These are phyloP conservation scores for Peziza echinospora DNA, from an alignment of 495 filamentous ascomycete species.

Conservation along the genomic window DNA sequence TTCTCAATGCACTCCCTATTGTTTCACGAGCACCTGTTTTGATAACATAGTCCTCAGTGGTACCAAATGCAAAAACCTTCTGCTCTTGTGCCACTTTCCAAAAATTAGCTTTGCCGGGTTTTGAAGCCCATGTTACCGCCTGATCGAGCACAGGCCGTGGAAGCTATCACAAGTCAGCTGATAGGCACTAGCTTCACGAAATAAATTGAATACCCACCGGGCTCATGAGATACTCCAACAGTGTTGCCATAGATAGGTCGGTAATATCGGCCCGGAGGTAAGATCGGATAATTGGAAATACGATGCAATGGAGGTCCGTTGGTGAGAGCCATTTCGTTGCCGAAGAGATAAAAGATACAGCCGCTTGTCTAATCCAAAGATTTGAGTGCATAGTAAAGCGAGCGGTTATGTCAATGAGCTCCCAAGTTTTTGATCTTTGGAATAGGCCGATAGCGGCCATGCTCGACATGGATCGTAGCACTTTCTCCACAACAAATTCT, in stretches of 20 bases:
- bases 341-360: conserved; percentile 58
- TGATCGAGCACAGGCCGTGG: conserved; percentile 60
- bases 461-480: conserved; percentile 67
- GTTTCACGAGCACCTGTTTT: conserved; percentile 10
- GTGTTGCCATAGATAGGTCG: conserved; percentile 42
- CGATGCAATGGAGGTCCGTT: conserved; percentile 64
- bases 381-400: conserved; percentile 87
- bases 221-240: conserved; percentile 68
- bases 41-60: conserved; percentile 6
- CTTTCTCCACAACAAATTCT: conserved; percentile 83
- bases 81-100: conserved; percentile 56
- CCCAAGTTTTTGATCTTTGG: conserved; percentile 65
- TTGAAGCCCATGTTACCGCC: conserved; percentile 66
- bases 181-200: not conserved
- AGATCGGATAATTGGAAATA: conserved; percentile 54
- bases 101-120: conserved; percentile 56
- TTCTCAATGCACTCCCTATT: conserved; percentile 24
- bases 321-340: conserved; percentile 54
- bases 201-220: conserved; percentile 30
- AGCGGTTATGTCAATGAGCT: conserved; percentile 56
- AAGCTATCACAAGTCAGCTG: conserved; percentile 7
- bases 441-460: conserved; percentile 78
- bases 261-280: conserved; percentile 52
- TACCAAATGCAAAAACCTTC: conserved; percentile 41
- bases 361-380: conserved; percentile 79